Evolutionary conservation across 441 rosid genomes (phyloP), one percentile per base, ranked within the genome.

Genomic region (Adansonia rubrostipa): DNA sequence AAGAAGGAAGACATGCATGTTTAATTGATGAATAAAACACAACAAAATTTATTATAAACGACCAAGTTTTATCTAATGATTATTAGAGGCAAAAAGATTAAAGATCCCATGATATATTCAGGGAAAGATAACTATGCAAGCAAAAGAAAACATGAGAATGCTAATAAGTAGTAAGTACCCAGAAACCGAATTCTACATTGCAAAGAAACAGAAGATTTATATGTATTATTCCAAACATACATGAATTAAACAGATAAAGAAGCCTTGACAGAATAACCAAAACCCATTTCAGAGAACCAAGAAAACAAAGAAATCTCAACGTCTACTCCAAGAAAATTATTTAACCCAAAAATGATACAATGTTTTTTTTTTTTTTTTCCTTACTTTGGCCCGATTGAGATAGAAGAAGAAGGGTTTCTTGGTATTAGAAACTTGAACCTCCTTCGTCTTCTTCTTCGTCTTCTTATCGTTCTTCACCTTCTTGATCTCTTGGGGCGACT

Each of bases 391-490:
- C 72, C 83, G 86, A 75, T 79, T 84, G 74, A 86, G 87, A 67
- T 86, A 86, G 80, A 84, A 84, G 78, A 81, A 22, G 79, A 86
- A 82, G 70, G 87, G 89, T 60, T 82, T 84, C 86, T 86, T 86
- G 80, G 80, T 80, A 75, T 79, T 83, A 67, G 89, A 86, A 63
- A 86, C 84, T 8, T 80, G 84, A 45, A 86, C 82, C 64, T 71
- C 75, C 24, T 84, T 81, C 44, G 73, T 58, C 79, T 24, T 40
- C 13, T 24, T 24, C 42, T 62, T 28, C 33, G 33, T 62, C 66
- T 72, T 76, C 75, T 57, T 84, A 73, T 13, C 44, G 8, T 76
- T 81, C 74, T 62, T 79, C 71, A 5, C 62, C 22, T 47, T 77
- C 47, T 68, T 61, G 22, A 42, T 40, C 63, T 57, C 75, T 24